phyloP scores from a whole-genome alignment of 1,139 yeast genomes.

The Candida mesenterica region DNA sequence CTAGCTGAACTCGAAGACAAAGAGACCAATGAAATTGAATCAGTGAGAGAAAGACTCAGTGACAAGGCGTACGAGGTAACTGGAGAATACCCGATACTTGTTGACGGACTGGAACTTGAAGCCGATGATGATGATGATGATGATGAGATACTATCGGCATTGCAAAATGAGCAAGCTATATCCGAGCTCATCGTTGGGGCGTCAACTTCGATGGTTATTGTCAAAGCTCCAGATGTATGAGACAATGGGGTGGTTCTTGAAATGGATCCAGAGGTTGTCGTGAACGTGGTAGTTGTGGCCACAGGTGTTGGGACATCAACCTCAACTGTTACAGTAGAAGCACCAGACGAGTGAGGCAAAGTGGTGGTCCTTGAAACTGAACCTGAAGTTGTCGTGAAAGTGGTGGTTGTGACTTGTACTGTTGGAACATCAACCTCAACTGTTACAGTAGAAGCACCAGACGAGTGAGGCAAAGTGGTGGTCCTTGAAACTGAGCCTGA shows the following conservation, averaged over 20 bases:
- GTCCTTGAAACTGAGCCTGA: conserved; percentile 4
- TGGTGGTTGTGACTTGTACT: conserved; percentile 3
- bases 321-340: conserved; percentile 5
- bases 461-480: conserved; percentile 8
- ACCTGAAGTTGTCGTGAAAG: conserved; percentile 4
- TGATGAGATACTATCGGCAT: neutral
- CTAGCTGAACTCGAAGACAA: no score
- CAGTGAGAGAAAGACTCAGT: no score
- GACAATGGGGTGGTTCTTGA: conserved; percentile 9
- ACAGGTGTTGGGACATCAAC: conserved; percentile 3
- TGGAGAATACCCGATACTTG: no score
- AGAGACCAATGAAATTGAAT: no score
- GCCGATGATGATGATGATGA: neutral
- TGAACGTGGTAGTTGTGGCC: conserved; percentile 3
- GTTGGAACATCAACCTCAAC: conserved; percentile 3
- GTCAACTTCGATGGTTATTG: conserved; percentile 4
- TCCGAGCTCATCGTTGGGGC: conserved; percentile 2
- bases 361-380: conserved; percentile 8
- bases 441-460: conserved; percentile 5
- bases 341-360: conserved; percentile 5
- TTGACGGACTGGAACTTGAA: neutral
- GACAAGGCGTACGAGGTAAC: no score
- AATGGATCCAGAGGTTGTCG: conserved; percentile 4
- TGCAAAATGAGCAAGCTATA: neutral
- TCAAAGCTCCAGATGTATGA: conserved; percentile 2